Base-by-base conservation (phyloP, 805 yeast species). In the Saccharomycopsis sp. region DNA sequence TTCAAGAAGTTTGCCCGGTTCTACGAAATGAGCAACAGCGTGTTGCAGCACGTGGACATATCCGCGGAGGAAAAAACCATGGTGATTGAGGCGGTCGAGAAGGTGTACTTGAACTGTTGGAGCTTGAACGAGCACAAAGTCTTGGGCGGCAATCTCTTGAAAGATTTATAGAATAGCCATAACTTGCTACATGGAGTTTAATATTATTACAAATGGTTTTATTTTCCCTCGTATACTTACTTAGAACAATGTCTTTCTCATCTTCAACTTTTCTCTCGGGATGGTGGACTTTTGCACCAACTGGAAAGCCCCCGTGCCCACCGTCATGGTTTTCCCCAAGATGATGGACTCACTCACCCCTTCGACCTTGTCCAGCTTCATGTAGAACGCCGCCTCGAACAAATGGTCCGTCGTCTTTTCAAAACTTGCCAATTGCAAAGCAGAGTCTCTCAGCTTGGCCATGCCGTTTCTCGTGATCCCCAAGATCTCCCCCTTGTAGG, bases 301-400 rank as follows among this genome's bases (percentile, higher is more conserved):
- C 58, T 87, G 82, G 70, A 92, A 88, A 0, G 97, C 80, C 50
- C 98, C 98, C 1, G 99, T 92, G 58, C 99, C 99, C 51, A 92
- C 80, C 38, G 81, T 74, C 96, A 92, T 89, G 41, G 96, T 87
- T 67, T 92, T 97, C 32, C 99, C 99, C 49, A 92, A 69, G 53
- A 92, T 94, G 53, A 92, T 92, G 66, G 97, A 84, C 62, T 92
- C 99, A 19, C 95, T 82, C 13, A 92, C 98, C 64, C 99, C 99
- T 61, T 92, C 97, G 42, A 92, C 84, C 52, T 78, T 73, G 62
- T 92, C 99, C 17, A 79, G 80, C 71, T 92, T 92, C 96, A 88
- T 89, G 63, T 80, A 92, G 69, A 89, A 92, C 0, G 97, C 88
- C 2, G 99, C 99, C 60, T 92, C 98, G 54, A 92, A 92, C 60